These are phyloP conservation scores for Prunus mira DNA, from an alignment of 306 rosid species.

Conservation along the genomic window DNA sequence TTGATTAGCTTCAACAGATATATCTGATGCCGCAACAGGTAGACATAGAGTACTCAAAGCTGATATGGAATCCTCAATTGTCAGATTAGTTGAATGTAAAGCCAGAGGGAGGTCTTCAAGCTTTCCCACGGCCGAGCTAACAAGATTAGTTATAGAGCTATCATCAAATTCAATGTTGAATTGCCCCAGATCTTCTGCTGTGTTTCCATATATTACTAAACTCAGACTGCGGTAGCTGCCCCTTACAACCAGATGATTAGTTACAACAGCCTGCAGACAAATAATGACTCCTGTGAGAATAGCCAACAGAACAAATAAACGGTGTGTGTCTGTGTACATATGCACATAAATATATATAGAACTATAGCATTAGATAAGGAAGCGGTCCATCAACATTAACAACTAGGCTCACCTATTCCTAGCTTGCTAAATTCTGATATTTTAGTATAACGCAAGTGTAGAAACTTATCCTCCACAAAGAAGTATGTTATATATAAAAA, in stretches of 20 bases:
- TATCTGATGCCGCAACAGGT: constrained; percentile 63
- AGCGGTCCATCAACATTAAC: background rate
- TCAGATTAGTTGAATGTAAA: constrained; percentile 57
- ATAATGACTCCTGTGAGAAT: constrained; percentile 14
- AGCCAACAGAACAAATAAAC: constrained; percentile 8
- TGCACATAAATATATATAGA: background rate
- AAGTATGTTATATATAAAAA: background rate
- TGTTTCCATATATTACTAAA: constrained; percentile 90
- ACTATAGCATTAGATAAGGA: background rate
- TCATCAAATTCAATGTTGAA: constrained; percentile 91
- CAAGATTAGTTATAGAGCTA: constrained; percentile 77
- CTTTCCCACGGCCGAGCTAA: constrained; percentile 79
- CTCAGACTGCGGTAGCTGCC: constrained; percentile 98
- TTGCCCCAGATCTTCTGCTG: constrained; percentile 97
- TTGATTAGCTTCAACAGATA: constrained; percentile 62
- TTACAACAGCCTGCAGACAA: constrained; percentile 80
- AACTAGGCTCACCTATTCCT: background rate
- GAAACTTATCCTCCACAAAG: background rate
- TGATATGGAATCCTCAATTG: constrained; percentile 56
- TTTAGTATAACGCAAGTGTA: background rate
- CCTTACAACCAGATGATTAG: constrained; percentile 93
- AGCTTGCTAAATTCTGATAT: background rate
- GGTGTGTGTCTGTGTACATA: background rate
- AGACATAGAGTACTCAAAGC: constrained; percentile 58
- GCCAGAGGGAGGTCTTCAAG: constrained; percentile 90